Conservation (phyloP, 75 land plant species). For the Chamaecyparis obtusa region DNA sequence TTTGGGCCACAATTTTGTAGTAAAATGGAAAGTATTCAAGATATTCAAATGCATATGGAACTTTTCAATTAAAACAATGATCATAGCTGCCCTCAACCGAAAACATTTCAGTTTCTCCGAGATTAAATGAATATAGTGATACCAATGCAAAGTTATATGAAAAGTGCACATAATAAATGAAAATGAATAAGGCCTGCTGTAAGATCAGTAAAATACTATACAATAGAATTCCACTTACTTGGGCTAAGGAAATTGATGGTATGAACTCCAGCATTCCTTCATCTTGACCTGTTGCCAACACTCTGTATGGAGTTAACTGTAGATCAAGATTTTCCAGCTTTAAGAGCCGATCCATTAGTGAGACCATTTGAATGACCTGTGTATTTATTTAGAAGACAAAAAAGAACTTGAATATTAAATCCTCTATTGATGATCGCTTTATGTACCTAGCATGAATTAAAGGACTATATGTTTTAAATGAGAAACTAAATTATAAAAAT, state of each 20-base stretch:
- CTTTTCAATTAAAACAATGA: background rate
- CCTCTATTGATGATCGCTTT: background rate
- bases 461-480: background rate
- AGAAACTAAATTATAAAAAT: background rate
- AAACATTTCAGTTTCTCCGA: background rate
- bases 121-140: background rate
- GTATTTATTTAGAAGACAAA: background rate
- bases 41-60: background rate
- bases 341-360: constrained; percentile 94
- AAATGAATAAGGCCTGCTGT: background rate
- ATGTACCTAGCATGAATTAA: background rate
- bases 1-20: background rate
- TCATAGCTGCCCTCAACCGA: background rate
- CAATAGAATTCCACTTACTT: constrained; percentile 36
- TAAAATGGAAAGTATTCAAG: background rate
- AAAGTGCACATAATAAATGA: background rate
- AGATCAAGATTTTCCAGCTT: constrained; percentile 95
- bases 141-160: background rate
- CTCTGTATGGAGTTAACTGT: constrained; percentile 94
- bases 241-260: constrained; percentile 91
- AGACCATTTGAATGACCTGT: constrained; percentile 97
- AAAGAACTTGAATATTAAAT: background rate
- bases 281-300: constrained; percentile 95
- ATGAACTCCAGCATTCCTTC: constrained; percentile 98
- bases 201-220: background rate